phyloP scores from a whole-genome alignment of 2,329 filamentous ascomycete genomes.

The Endothia cerciana region DNA sequence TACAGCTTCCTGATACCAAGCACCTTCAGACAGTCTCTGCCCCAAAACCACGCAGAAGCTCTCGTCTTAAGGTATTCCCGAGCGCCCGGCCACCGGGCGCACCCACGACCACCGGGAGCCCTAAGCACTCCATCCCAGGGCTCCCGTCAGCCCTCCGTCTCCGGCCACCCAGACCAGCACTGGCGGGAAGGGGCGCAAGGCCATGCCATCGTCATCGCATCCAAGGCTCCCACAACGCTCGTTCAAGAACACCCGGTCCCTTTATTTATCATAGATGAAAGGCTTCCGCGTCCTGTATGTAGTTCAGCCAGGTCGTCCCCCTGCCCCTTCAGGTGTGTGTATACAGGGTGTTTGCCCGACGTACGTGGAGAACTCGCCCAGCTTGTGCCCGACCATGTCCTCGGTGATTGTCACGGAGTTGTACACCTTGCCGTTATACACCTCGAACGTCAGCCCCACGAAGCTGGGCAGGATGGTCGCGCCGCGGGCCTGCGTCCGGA shows the following conservation, averaged over 20 bases:
- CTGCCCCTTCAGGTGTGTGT: no score
- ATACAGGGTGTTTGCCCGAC: constrained; percentile 49
- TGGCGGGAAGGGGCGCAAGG: neutral
- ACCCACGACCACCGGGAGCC: neutral
- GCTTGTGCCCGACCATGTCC: constrained; percentile 94
- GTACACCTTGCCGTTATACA: constrained; percentile 91
- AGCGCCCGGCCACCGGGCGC: neutral
- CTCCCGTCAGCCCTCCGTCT: neutral
- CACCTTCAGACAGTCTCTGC: neutral
- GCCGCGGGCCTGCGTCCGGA: constrained; percentile 83
- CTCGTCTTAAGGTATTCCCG: neutral
- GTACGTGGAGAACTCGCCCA: constrained; percentile 89
- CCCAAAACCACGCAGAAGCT: neutral
- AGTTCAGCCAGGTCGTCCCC: neutral
- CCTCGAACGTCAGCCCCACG: constrained; percentile 84
- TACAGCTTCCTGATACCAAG: neutral
- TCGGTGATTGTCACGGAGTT: constrained; percentile 83
- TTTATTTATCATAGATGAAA: constrained; percentile 56
- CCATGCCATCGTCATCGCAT: neutral
- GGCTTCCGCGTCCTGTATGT: constrained; percentile 58
- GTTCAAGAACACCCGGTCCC: neutral
- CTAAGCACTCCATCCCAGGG: neutral
- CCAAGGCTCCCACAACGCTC: neutral
- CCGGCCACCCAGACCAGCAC: neutral
- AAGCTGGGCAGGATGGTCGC: constrained; percentile 93